These are phyloP conservation scores for Glycine latifolia DNA, from an alignment of 306 rosid genomes.

Conservation along the genomic window DNA sequence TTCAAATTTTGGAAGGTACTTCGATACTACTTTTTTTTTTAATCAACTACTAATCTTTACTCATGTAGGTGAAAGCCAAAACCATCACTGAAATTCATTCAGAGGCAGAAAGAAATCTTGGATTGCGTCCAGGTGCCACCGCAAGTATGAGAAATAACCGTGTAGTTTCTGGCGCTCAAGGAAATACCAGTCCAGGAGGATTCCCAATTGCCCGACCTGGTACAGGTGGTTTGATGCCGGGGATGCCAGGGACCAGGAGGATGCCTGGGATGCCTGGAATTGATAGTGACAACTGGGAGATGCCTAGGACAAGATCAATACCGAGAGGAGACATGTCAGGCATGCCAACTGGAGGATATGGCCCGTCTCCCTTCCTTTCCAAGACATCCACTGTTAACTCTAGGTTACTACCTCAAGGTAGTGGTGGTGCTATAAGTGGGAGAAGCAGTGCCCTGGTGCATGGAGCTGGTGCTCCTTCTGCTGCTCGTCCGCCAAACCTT, in stretches of 20 bases:
- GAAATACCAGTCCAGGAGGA: slow-evolving; percentile 69
- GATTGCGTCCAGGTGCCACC: slow-evolving; percentile 96
- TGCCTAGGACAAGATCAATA: slow-evolving; percentile 68
- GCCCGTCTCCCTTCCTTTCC: slow-evolving; percentile 65
- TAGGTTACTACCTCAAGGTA: slow-evolving; percentile 89
- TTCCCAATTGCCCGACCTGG: slow-evolving; percentile 80
- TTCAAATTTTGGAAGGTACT: background rate
- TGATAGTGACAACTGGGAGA: slow-evolving; percentile 93
- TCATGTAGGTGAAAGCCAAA: slow-evolving; percentile 82
- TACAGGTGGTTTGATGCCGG: slow-evolving; percentile 97
- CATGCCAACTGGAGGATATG: slow-evolving; percentile 68
- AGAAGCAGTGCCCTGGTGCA: slow-evolving; percentile 85
- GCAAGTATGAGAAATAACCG: slow-evolving; percentile 83
- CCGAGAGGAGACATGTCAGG: slow-evolving; percentile 72
- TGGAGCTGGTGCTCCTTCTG: slow-evolving; percentile 65
- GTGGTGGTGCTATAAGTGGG: slow-evolving; percentile 72
- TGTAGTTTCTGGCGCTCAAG: slow-evolving; percentile 62
- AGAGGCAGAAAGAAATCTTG: slow-evolving; percentile 95
- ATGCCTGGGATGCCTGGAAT: slow-evolving; percentile 95
- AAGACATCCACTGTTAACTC: slow-evolving; percentile 67
- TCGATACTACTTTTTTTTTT: background rate
- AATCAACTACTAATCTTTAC: slow-evolving; percentile 31
- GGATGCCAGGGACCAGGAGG: slow-evolving; percentile 94
- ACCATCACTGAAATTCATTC: slow-evolving; percentile 94
- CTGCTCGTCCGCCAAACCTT: slow-evolving; percentile 54